Base-by-base conservation (phyloP, 768 basidiomycete species). In the Holtermannia corniformis region DNA sequence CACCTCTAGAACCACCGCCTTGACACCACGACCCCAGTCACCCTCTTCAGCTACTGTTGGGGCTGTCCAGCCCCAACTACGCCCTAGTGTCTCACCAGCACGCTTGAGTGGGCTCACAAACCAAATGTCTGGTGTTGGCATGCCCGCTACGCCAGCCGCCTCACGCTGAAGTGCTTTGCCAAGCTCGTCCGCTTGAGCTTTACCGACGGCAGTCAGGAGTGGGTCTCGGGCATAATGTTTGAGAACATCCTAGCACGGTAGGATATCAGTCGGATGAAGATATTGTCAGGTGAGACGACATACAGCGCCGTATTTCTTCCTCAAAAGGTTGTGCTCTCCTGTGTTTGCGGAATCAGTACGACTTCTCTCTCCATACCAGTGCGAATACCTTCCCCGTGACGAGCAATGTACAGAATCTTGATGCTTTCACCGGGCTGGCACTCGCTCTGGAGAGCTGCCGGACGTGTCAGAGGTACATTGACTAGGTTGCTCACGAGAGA, bases 381-480 rank as follows among this genome's bases (percentile, higher is more conserved):
- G 11, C 13, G 45, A 54, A 54, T 41, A 60, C 61, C 58, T 51
- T 63, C 56, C 4, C 61, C 61, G 49, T 63, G 61, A 25, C 61
- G 23, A n/a, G 61, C 59, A 4, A 56, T 53, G 26, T 50, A 63
- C 27, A 63, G 55, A 16, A 63, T 59, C 26, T 54, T 58, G 37
- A 63, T 49, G 21, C 51, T 55, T 32, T 58, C 57, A 21, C 54
- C 58, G 7, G 52, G 40, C n/a, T 47, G 41, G 49, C 60, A 58
- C 3, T 23, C 20, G 12, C 20, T 44, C 16, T 61, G 47, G 11
- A 61, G 47, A 20, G 51, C 60, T 61, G 24, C 42, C n/a, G n/a
- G n/a, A 19, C 40, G 11, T 28, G 28, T 27, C n/a, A 19, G 26
- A 25, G 40, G 5, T 27, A 7, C 16, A 20, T 28, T 12, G 25